Conservation (phyloP, 768 basidiomycete genomes). For the Lactifluus rugatus region DNA sequence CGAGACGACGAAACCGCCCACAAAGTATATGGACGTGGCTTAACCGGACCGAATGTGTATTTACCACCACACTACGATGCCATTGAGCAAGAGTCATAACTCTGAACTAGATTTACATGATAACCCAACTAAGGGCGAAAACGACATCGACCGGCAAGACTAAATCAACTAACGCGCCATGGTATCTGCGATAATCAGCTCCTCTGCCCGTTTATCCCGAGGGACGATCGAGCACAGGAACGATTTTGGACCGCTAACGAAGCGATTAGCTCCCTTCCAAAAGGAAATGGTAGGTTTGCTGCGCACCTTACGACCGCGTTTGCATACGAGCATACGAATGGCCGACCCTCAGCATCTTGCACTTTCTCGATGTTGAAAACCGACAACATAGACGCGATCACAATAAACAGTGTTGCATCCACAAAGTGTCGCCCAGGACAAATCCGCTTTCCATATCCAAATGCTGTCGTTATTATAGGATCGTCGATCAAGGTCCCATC, state of each 20-base stretch:
- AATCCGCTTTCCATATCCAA: slow-evolving; percentile 9
- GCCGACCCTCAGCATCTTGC: background rate
- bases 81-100: no score
- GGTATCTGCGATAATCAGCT: background rate
- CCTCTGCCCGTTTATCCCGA: background rate
- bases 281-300: background rate
- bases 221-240: background rate
- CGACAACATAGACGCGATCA: background rate
- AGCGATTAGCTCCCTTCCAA: background rate
- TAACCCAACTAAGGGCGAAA: no score
- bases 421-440: no score
- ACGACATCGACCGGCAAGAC: no score
- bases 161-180: background rate
- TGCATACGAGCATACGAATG: background rate
- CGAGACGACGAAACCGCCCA: no score
- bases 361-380: background rate
- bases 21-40: no score
- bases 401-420: no score
- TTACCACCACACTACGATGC: no score
- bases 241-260: background rate
- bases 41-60: no score
- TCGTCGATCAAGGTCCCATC: slow-evolving; percentile 8
- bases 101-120: no score
- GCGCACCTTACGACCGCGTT: background rate
- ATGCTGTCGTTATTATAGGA: background rate